Evolutionary conservation across 306 rosid genomes (phyloP).

Genomic region (Quercus berberidifolia): DNA sequence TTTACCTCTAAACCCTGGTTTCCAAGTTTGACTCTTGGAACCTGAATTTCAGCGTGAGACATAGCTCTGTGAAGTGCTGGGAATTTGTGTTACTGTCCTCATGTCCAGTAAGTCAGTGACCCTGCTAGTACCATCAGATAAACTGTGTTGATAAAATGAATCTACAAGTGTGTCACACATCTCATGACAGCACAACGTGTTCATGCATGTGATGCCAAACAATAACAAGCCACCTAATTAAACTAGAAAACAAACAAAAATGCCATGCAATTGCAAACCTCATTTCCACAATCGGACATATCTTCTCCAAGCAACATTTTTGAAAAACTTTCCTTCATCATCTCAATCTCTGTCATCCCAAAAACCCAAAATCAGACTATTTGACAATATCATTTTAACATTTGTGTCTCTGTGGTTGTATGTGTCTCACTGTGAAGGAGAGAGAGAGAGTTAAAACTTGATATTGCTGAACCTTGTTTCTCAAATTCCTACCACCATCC

Average conservation of each 20-base stretch:
- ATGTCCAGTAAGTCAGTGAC: too few relatives aligned
- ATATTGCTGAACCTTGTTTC: slow-evolving; percentile 42
- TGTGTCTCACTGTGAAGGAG: too few relatives aligned
- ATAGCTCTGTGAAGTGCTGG: too few relatives aligned
- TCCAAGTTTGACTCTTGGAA: too few relatives aligned
- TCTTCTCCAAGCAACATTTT: slow-evolving; percentile 92
- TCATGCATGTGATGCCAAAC: too few relatives aligned
- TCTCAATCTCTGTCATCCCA: slow-evolving; percentile 50
- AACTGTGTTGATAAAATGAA: too few relatives aligned
- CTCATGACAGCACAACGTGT: too few relatives aligned
- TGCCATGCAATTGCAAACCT: slow-evolving; percentile 71
- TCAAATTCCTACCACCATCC: slow-evolving; percentile 42
- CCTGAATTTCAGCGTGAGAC: too few relatives aligned
- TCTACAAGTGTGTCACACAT: too few relatives aligned
- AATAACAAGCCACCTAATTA: too few relatives aligned
- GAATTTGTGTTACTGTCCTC: background rate
- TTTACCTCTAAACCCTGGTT: too few relatives aligned
- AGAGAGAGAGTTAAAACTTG: slow-evolving; percentile 42
- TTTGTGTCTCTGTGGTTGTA: background rate
- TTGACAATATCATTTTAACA: background rate
- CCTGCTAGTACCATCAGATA: too few relatives aligned
- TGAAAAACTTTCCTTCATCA: slow-evolving; percentile 91
- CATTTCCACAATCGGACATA: slow-evolving; percentile 95
- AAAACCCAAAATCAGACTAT: slow-evolving; percentile 32
- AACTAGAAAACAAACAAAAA: slow-evolving; percentile 10